Base-by-base conservation (phyloP, 495 filamentous ascomycete genomes). In the Penicillium canariense region DNA sequence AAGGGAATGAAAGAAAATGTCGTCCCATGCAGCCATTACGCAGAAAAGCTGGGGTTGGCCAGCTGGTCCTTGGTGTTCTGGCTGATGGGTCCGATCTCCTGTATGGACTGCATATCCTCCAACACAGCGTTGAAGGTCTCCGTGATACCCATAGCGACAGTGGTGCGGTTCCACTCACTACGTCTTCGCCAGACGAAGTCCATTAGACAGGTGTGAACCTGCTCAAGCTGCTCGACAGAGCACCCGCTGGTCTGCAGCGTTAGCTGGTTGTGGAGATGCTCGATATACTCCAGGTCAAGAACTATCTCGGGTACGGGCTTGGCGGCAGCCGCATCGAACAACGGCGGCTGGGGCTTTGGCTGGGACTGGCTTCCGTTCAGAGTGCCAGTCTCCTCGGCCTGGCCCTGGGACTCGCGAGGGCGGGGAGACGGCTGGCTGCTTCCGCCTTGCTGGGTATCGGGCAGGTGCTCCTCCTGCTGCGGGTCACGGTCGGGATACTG, bases 181-280 rank as follows among this genome's bases (percentile, higher is more conserved):
- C 89, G 81, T 51, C 75, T 79, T 52, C 77, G 81, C 94, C 94
- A 98, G 12, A 97, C 76, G 36, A 83, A 81, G 54, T 91, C 86
- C 93, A 97, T 97, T 62, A 96, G 71, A 51, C 83, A 84, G n/a
- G 91, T 84, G 65, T 90, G 89, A 66, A 96, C 83, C 68, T 96
- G 92, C 73, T 97, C 93, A 26, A 98, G 77, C 67, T 98, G 95
- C 71, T 97, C 94, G 34, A 98, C 85, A 2, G 84, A 87, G 71
- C 84, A 91, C 0, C 91, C 91, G 36, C 86, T 87, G 7, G 88
- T 89, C 27, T 80, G 77, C 14, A 80, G 67, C 0, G 83, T 81
- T 18, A 96, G 69, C 25, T 78, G 67, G 0, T 75, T 60, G 47
- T 87, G 78, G 30, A 96, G 77, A 12, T 74, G 61, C 9, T 78